phyloP scores from a whole-genome alignment of 805 yeast species.

The Pichia scutulata region DNA sequence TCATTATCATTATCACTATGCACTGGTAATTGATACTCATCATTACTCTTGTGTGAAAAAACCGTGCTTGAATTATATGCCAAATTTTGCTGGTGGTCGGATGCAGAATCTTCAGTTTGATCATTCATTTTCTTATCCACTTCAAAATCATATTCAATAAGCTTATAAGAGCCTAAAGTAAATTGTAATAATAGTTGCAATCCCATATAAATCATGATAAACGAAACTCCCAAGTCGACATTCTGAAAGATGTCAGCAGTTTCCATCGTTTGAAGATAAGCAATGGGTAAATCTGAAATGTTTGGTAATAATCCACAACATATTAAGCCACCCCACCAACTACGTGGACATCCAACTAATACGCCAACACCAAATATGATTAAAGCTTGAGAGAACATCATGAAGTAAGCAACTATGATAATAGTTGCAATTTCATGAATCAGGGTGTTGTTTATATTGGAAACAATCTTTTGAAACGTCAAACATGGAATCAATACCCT shows the following conservation, averaged over 20 bases:
- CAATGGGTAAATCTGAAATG: conserved; percentile 78
- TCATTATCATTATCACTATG: not conserved
- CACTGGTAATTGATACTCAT: not conserved
- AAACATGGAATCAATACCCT: conserved; percentile 68
- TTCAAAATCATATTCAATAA: conserved; percentile 64
- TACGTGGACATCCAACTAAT: conserved; percentile 49
- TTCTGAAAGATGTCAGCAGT: conserved; percentile 50
- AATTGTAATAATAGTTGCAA: conserved; percentile 61
- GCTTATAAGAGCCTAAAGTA: conserved; percentile 65
- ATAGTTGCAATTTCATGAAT: conserved; percentile 64
- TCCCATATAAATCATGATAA: conserved; percentile 71
- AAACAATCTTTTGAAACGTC: conserved; percentile 64
- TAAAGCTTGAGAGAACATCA: conserved; percentile 26
- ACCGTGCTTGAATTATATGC: not conserved
- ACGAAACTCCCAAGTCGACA: conserved; percentile 73
- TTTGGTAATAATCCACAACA: conserved; percentile 73
- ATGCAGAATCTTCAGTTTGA: not conserved
- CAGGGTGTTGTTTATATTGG: conserved; percentile 56
- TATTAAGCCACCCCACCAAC: conserved; percentile 67
- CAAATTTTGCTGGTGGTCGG: not conserved
- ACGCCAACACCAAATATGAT: conserved; percentile 33
- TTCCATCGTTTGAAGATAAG: conserved; percentile 68
- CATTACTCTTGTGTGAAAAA: not conserved
- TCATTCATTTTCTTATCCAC: conserved; percentile 7
- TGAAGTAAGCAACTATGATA: conserved; percentile 40